Evolutionary conservation across 2,329 filamentous ascomycete species (phyloP), one percentile per base, ranked within the genome.

Genomic region (Diaporthe sp.): DNA sequence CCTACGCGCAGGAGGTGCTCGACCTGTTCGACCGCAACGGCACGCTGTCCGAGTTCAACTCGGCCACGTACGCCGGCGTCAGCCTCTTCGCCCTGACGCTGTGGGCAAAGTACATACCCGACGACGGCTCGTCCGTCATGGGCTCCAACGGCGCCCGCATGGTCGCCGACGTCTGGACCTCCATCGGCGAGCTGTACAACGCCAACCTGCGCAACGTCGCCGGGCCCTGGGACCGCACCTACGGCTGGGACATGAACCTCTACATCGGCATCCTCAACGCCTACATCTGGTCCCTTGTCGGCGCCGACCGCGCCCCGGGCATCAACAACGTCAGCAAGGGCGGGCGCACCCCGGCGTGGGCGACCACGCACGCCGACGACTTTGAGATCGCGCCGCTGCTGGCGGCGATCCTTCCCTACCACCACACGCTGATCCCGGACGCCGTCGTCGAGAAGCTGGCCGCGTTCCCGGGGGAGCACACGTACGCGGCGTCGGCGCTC

Each of bases 41-140:
- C 76, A 92, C 91, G 0, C 84, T 93, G 0, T 91, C 89, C 2
- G 91, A 92, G 78, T 92, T 92, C 81, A 92, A 92, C 78, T 88
- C 87, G 0, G 89, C 89, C 6, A 93, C 91, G 0, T 93, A 93
- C 78, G 89, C 89, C 0, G 91, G 91, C 0, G 89, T 93, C 0
- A 91, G 89, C 0, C 83, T 93, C 3, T 91, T 86, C 65, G 91
- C 89, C 0, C 82, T 93, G 8, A 87, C 88, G 2, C 81, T 92
- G 0, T 92, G 90, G 88, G 87, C 87, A 17, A 91, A 91, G 76
- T 93, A 93, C 78, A 82, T 91, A 22, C 87, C 88, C 0, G 79
- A 84, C 7, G 65, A n/a, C 13, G 59, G 59, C 37, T 39, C 86
- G 69, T 90, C 89, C 0, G 78, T 90, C 39, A 90, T 93, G 87